Evolutionary conservation across 306 rosid genomes (phyloP).

Genomic region (Psophocarpus tetragonolobus): DNA sequence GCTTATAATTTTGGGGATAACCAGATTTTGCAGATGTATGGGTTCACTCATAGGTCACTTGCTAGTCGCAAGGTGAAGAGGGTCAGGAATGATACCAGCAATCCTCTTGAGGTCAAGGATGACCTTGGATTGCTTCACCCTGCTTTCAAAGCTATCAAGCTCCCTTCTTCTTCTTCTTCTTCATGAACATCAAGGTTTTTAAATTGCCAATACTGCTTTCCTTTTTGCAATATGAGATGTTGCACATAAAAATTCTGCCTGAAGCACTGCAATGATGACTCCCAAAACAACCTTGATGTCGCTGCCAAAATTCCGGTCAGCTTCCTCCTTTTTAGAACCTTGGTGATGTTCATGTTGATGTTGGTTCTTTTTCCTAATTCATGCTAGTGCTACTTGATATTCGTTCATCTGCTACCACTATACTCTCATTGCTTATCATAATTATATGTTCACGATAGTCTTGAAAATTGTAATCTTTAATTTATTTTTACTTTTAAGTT

Average conservation of each 20-base stretch:
- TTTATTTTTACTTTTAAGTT: conserved; percentile 24
- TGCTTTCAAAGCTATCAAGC: conserved; percentile 62
- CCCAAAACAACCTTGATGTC: not conserved
- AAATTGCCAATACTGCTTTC: too few relatives aligned
- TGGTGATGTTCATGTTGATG: not conserved
- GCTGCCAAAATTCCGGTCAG: not conserved
- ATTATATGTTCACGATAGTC: conserved; percentile 2
- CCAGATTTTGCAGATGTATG: conserved; percentile 78
- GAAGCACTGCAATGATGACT: not conserved
- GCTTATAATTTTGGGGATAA: conserved; percentile 85
- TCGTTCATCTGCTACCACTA: conserved; percentile 21
- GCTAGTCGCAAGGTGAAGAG: conserved; percentile 65
- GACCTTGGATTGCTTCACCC: conserved; percentile 85
- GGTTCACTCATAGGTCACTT: conserved; percentile 63
- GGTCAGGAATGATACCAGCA: conserved; percentile 63
- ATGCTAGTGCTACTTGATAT: not conserved
- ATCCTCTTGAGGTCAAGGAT: conserved; percentile 64
- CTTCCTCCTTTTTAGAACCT: not conserved
- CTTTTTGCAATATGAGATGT: too few relatives aligned
- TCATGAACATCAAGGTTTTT: not conserved
- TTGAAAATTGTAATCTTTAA: conserved; percentile 28
- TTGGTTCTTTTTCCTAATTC: not conserved
- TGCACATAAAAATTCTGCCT: too few relatives aligned
- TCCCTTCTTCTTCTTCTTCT: conserved; percentile 49
- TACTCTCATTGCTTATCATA: not conserved